Percentiles rank a stretch among this genome's conserved stretches.
Conservation (phyloP, 352 stramenopile species). For the Peronospora destructor region DNA sequence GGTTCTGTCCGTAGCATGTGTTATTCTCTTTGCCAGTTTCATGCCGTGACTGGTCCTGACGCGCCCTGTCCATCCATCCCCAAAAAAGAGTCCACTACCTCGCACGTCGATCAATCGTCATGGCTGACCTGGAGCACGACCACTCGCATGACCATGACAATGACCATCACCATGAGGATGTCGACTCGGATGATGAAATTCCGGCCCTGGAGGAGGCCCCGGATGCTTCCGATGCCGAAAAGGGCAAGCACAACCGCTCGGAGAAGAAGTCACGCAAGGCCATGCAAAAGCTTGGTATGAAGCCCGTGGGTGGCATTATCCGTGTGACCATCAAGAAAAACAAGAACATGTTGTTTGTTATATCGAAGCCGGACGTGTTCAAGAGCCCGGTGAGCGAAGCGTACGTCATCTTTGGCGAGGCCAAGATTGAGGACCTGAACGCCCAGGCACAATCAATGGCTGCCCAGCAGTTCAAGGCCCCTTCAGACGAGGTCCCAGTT, state of each 20-base stretch:
- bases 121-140: conserved; percentile 40
- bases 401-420: conserved; percentile 98
- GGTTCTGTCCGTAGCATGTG: no score
- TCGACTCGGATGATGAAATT: conserved; percentile 80
- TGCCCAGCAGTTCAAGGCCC: conserved; percentile 90
- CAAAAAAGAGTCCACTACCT: conserved; percentile 14
- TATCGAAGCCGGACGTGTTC: conserved; percentile 97
- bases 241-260: conserved; percentile 91
- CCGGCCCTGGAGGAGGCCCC: conserved; percentile 67
- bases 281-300: conserved; percentile 98
- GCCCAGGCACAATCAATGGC: conserved; percentile 81
- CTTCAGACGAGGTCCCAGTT: conserved; percentile 50
- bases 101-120: conserved; percentile 23
- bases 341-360: conserved; percentile 96
- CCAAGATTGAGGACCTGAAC: conserved; percentile 96
- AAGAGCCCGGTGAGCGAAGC: conserved; percentile 93
- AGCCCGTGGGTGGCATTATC: conserved; percentile 92
- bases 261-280: conserved; percentile 99
- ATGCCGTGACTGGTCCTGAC: conserved; percentile 13
- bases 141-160: conserved; percentile 38
- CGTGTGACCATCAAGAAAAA: conserved; percentile 97
- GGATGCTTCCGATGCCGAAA: conserved; percentile 57
- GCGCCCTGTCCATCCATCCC: conserved; percentile 4
- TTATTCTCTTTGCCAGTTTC: conserved; percentile 6
- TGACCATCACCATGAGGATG: conserved; percentile 54